phyloP scores from a whole-genome alignment of 169 alveolate species.

The Cryptosporidium baileyi region DNA sequence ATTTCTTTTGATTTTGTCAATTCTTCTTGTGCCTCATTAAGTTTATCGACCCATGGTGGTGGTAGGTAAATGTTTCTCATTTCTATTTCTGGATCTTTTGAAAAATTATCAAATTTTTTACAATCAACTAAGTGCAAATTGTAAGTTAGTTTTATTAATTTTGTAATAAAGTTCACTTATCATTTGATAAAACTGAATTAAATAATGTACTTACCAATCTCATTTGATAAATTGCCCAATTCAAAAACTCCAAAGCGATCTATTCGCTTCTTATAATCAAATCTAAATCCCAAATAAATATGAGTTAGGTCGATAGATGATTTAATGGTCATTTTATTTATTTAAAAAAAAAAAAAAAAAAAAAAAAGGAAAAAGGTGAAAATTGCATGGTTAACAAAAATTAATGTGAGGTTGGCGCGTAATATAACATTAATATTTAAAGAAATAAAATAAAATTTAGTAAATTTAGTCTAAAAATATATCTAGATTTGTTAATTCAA shows the following conservation, averaged over 20 bases:
- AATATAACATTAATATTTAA: background rate
- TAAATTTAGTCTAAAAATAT: background rate
- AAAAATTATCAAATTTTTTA: conserved; percentile 1
- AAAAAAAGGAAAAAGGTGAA: too few species aligned
- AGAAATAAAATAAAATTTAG: too few species aligned
- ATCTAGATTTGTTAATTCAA: background rate
- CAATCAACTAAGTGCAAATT: background rate
- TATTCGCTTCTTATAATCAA: conserved; percentile 2
- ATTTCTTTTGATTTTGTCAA: conserved; percentile 67
- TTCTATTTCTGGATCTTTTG: conserved; percentile 58
- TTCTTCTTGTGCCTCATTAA: conserved; percentile 75
- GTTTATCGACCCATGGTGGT: conserved; percentile 75
- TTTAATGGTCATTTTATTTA: background rate
- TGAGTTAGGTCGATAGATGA: conserved; percentile 22
- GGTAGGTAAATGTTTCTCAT: conserved; percentile 73
- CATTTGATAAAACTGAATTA: background rate
- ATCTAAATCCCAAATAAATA: conserved; percentile 31
- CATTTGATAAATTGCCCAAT: background rate
- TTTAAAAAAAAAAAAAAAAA: too few species aligned
- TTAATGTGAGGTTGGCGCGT: background rate
- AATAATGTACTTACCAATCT: conserved; percentile 6
- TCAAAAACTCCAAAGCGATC: conserved; percentile 20
- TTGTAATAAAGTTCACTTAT: background rate
- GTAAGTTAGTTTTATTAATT: background rate
- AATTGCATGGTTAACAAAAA: too few species aligned